Evolutionary conservation across 495 filamentous ascomycete genomes (phyloP).

Genomic region (Lineolata rhizophorae): DNA sequence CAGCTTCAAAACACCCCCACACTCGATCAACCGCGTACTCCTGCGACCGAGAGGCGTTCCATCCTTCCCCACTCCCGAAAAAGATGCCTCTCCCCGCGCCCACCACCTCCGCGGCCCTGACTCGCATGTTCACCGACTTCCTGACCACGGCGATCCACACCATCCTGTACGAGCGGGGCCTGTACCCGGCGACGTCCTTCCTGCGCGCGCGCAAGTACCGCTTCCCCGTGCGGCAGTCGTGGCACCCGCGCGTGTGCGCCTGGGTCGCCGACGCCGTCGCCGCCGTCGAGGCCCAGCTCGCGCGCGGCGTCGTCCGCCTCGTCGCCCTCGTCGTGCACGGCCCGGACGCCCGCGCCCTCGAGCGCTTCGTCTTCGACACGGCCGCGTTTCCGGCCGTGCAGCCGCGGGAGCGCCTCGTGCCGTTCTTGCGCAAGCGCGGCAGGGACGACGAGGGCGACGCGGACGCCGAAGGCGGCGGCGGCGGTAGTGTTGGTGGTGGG

Average conservation of each 20-base stretch:
- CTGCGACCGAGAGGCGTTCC: no score
- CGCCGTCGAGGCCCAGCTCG: conserved; percentile 51
- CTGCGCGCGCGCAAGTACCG: conserved; percentile 69
- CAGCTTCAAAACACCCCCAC: no score
- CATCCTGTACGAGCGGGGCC: conserved; percentile 64
- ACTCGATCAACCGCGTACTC: no score
- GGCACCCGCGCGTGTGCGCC: conserved; percentile 74
- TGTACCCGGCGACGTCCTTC: conserved; percentile 71
- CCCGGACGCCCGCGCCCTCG: conserved; percentile 27
- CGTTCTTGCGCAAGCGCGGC: conserved; percentile 28
- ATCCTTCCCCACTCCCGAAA: no score
- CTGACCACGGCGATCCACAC: conserved; percentile 81
- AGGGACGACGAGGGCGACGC: no score
- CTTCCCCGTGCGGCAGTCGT: conserved; percentile 67
- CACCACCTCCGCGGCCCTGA: conserved; percentile 24
- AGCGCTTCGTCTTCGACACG: conserved; percentile 76
- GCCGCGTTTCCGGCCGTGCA: conserved; percentile 46
- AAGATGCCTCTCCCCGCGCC: conserved; percentile 8
- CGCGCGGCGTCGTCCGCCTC: conserved; percentile 42
- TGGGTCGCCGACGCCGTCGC: conserved; percentile 75
- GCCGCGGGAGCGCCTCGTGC: conserved; percentile 19
- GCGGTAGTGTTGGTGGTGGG: conserved; percentile 11
- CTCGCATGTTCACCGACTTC: conserved; percentile 47
- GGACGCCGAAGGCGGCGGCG: no score
- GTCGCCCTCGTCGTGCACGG: conserved; percentile 60